Conservation (phyloP, 1,284 basidiomycete species). For the Hypsizygus ulmarius region DNA sequence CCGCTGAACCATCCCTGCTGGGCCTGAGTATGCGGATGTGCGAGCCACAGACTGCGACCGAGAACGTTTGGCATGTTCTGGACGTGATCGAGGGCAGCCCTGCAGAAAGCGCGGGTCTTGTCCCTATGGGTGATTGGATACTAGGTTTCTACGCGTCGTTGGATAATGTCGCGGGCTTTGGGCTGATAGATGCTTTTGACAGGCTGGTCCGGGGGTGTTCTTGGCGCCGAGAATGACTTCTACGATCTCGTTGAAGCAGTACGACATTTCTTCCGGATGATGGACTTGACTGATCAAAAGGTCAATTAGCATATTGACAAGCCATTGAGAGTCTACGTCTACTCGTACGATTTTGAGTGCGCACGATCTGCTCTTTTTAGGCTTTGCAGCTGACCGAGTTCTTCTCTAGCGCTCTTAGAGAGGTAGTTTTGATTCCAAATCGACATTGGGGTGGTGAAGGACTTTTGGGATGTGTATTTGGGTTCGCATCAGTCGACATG, state of each 20-base stretch:
- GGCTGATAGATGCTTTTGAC: conserved; percentile 23
- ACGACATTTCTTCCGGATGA: conserved; percentile 29
- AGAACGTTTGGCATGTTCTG: conserved; percentile 97
- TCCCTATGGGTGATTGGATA: conserved; percentile 50
- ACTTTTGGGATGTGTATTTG: conserved; percentile 90
- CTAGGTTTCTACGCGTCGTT: conserved; percentile 27
- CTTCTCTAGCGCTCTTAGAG: conserved; percentile 71
- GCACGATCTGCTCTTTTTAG: conserved; percentile 30
- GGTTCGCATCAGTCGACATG: conserved; percentile 48
- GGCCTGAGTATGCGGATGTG: conserved; percentile 91
- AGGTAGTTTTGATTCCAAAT: conserved; percentile 92
- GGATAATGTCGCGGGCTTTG: conserved; percentile 1
- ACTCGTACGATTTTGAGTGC: conserved; percentile 96
- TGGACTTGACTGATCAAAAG: conserved; percentile 3
- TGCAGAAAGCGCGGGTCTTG: conserved; percentile 72
- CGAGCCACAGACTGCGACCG: conserved; percentile 81
- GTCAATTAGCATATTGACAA: conserved; percentile 83
- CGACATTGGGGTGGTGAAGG: conserved; percentile 96
- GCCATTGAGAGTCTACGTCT: conserved; percentile 91
- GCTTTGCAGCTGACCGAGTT: neutral
- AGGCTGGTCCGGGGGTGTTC: conserved; percentile 93
- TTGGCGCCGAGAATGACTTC: conserved; percentile 93
- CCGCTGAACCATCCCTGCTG: conserved; percentile 72
- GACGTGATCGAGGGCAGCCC: conserved; percentile 96
- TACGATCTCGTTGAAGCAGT: conserved; percentile 95